Conservation (phyloP, 768 basidiomycete genomes). For the Amanita rubescens region DNA sequence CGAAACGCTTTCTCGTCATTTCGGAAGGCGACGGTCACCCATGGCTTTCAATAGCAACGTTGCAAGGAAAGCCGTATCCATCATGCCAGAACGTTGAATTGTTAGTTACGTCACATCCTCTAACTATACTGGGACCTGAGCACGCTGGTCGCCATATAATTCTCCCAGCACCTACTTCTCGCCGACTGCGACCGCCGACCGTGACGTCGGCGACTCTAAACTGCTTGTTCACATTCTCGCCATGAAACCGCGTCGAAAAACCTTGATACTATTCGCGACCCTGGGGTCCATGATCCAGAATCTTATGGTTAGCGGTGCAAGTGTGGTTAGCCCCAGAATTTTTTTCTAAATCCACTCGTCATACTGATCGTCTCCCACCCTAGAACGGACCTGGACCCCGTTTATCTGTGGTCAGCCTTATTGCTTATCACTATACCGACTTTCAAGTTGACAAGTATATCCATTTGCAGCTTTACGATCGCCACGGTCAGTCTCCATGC, state of each 20-base stretch:
- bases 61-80: too few species aligned
- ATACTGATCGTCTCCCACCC: neutral
- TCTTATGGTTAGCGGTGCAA: neutral
- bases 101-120: neutral
- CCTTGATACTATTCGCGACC: neutral
- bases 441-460: neutral
- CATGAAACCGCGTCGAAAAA: neutral
- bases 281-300: neutral
- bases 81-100: too few species aligned
- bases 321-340: neutral
- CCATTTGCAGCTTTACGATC: neutral
- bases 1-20: neutral
- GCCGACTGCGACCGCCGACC: neutral
- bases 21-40: too few species aligned
- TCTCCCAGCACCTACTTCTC: neutral
- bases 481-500: conserved; percentile 1
- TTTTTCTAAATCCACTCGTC: neutral
- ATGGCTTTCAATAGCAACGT: too few species aligned
- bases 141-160: neutral
- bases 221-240: neutral
- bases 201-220: neutral
- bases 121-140: neutral
- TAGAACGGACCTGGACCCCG: neutral
- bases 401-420: neutral
- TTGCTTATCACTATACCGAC: neutral